Evolutionary conservation across 768 basidiomycete species (phyloP).

Genomic region (Xerocomellus amylosporus): DNA sequence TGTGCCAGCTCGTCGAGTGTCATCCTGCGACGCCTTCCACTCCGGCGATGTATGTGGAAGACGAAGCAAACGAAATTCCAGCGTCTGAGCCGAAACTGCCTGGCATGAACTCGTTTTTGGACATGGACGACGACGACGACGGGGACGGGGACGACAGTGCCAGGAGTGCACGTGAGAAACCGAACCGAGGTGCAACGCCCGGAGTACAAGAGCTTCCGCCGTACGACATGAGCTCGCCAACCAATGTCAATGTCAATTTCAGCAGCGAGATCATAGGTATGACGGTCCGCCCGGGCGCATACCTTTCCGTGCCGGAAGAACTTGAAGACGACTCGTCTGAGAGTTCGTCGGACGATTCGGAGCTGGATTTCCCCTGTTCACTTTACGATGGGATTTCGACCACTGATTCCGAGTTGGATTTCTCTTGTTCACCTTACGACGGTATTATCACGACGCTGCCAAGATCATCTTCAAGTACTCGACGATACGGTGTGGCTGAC

Average conservation of each 20-base stretch:
- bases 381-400: not conserved
- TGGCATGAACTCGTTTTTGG: constrained; percentile 16
- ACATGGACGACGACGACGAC: constrained; percentile 8
- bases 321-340: not conserved
- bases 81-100: not conserved
- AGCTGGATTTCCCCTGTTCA: not conserved
- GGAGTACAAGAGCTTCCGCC: constrained; percentile 2
- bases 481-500: constrained; percentile 13
- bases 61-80: constrained; percentile 10
- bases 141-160: not conserved
- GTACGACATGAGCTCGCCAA: constrained; percentile 9
- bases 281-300: constrained; percentile 5
- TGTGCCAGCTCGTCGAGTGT: constrained; percentile 10
- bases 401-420: not conserved
- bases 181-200: not conserved
- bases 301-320: constrained; percentile 12
- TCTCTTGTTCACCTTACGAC: not conserved
- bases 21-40: constrained; percentile 13
- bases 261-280: constrained; percentile 14
- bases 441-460: not conserved
- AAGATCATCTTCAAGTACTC: not conserved
- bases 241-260: constrained; percentile 8
- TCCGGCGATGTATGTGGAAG: constrained; percentile 21
- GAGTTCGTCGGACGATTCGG: too few relatives aligned
- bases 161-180: not conserved